Evolutionary conservation across 768 basidiomycete genomes (phyloP), one percentile per base, ranked within the genome.

Genomic region (Pleurotus citrinopileatus): DNA sequence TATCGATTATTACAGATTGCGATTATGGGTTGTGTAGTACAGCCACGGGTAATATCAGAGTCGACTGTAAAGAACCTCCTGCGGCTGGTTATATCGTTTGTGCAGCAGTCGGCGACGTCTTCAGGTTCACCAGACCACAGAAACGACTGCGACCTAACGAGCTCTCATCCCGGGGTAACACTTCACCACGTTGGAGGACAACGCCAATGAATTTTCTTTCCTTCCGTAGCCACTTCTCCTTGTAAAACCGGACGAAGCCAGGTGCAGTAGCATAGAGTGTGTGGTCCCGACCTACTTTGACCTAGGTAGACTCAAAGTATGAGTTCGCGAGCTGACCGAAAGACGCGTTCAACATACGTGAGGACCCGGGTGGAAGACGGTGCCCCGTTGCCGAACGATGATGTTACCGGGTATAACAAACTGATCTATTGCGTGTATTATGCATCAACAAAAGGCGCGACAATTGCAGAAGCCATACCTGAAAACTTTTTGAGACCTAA

Each of bases 401-500:
- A 99, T 98, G 74, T 96, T 92, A 38, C 97, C 97, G 7, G 97
- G 92, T 22, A 91, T 80, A 22, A 98, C 94, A 70, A 80, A 82
- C 70, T 98, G 87, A 65, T 97, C 96, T 98, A 57, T 46, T 55
- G 19, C 2, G 8, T 19, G 38, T n/a, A n/a, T 12, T 40, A 2
- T 15, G 38, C 7, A 12, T 19, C 17, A 19, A 2, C 38, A 40
- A n/a, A 54, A 20, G 51, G 29, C 17, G 8, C 2, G 34, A 51
- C 29, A 50, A 29, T n/a, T 53, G 32, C 15, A 15, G 4, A 25
- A 65, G n/a, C 79, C 10, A 55, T 59, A 91, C 96, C 95, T 59
- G 93, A 94, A 70, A 94, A 98, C 70, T 93, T 94, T 75, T 98
- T 99, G 37, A 98, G 77, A 61, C 97, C 97, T 26, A 99, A 74